phyloP scores from a whole-genome alignment of 441 rosid genomes.

The Adansonia madagascariensis region DNA sequence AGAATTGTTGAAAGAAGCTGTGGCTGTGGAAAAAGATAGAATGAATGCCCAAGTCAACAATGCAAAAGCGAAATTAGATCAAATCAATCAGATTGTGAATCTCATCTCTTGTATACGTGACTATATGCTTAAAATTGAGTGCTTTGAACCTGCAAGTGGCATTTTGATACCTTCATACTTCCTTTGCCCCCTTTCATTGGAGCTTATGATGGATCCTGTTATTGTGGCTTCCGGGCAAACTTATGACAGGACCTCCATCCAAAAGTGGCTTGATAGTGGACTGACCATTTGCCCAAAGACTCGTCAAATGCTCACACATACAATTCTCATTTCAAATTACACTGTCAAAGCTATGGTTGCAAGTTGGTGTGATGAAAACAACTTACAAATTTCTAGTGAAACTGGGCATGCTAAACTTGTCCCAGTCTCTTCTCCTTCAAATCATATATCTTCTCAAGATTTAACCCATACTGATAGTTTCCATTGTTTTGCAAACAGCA shows the following conservation, averaged over 20 bases:
- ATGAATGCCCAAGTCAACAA: constrained; percentile 43
- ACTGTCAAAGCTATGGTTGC: constrained; percentile 90
- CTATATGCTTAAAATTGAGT: constrained; percentile 62
- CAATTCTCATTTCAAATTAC: constrained; percentile 84
- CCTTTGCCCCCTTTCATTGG: constrained; percentile 83
- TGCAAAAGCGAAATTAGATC: constrained; percentile 43
- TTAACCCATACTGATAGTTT: constrained; percentile 53
- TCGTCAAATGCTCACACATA: constrained; percentile 59
- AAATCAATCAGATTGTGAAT: constrained; percentile 51
- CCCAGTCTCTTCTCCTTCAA: constrained; percentile 41
- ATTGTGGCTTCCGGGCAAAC: constrained; percentile 97
- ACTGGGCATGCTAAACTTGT: constrained; percentile 39
- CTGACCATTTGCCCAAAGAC: constrained; percentile 83
- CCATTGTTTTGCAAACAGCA: constrained; percentile 45
- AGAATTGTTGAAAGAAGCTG: constrained; percentile 75
- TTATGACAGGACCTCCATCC: constrained; percentile 82
- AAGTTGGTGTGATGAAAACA: constrained; percentile 77
- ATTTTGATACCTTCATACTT: constrained; percentile 70
- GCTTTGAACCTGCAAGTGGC: constrained; percentile 61
- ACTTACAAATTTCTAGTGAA: constrained; percentile 42
- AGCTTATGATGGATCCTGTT: constrained; percentile 92
- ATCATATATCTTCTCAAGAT: constrained; percentile 52
- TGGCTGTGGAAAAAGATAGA: constrained; percentile 84
- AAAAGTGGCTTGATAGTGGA: constrained; percentile 86
- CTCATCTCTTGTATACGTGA: constrained; percentile 67